Evolutionary conservation across 805 yeast species (phyloP).

Genomic region (Saccharomycopsis fodiens): DNA sequence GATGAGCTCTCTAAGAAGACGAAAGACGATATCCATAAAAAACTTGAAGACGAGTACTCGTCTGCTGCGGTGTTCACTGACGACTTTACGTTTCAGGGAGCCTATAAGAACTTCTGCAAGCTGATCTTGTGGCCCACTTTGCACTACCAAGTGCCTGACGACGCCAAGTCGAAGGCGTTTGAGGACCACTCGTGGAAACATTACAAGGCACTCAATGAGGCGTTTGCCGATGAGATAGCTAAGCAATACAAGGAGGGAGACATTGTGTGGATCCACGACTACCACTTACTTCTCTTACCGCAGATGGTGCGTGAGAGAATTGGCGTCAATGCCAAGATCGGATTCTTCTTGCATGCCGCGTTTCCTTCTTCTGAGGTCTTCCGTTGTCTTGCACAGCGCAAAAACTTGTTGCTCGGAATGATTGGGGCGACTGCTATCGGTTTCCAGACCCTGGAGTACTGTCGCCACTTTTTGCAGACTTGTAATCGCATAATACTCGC

Average conservation of each 20-base stretch:
- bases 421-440: slow-evolving; percentile 83
- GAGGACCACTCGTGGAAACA: slow-evolving; percentile 93
- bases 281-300: slow-evolving; percentile 83
- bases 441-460: slow-evolving; percentile 90
- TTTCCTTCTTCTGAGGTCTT: slow-evolving; percentile 95
- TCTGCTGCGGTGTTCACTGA: slow-evolving; percentile 63
- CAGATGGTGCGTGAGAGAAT: slow-evolving; percentile 66
- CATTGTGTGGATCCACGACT: slow-evolving; percentile 88
- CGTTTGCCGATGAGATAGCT: slow-evolving; percentile 70
- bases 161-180: slow-evolving; percentile 88
- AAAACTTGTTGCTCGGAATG: slow-evolving; percentile 67
- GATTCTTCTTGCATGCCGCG: slow-evolving; percentile 86
- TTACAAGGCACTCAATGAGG: slow-evolving; percentile 67
- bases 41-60: slow-evolving; percentile 40
- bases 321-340: slow-evolving; percentile 74
- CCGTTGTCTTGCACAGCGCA: slow-evolving; percentile 86
- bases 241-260: slow-evolving; percentile 66
- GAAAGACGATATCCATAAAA: slow-evolving; percentile 42
- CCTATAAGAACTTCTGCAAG: slow-evolving; percentile 85
- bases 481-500: slow-evolving; percentile 77
- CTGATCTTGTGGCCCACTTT: slow-evolving; percentile 95
- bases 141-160: slow-evolving; percentile 90
- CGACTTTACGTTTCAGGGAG: slow-evolving; percentile 82
- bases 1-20: slow-evolving; percentile 63
- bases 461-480: slow-evolving; percentile 88